Base-by-base conservation (phyloP, 192 early-diverging fungal species). In the Podila epigama region DNA sequence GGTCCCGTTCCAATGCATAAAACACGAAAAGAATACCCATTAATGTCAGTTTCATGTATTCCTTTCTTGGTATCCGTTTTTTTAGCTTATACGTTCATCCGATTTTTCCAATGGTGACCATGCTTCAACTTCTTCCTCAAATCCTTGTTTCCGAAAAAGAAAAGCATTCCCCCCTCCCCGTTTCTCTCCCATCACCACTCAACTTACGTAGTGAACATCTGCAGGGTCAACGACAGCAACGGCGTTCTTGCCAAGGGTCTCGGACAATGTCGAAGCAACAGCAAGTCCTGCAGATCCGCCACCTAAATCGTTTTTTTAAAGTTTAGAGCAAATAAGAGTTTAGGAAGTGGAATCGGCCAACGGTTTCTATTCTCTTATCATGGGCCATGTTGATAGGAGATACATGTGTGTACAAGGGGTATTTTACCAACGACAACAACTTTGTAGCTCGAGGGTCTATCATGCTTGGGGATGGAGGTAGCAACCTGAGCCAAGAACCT, bases 221-320 rank as follows among this genome's bases (percentile, higher is more conserved):
- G 92, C 87, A 28, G 92, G 91, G 53, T 94, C 92, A 52, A 94
- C 81, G 35, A 94, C 85, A n/a, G 91, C 90, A 7, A 94, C 89
- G 28, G 88, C 80, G 40, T 84, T 80, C 59, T 84, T 81, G 61
- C 89, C 89, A n/a, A 92, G 85, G 32, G 83, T 69, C 42, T 86
- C 64, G 11, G 90, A 79, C 10, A 94, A 68, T 8, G 90, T 90
- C 34, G 91, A 88, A 13, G 92, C 89, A 48, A 94, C 92, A 58
- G 83, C 72, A 25, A 88, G 54, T 69, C 86, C 86, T 69, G 80
- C 86, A 72, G 84, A 79, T 27, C 86, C 86, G 50, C 83, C 86
- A 55, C 86, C 86, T 68, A 81, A 54, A 55, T n/a, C n/a, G n/a
- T n/a, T n/a, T n/a, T n/a, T n/a, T n/a, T n/a, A n/a, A n/a, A n/a